These are phyloP conservation scores for Neurospora tetrasperma DNA, from an alignment of 495 filamentous ascomycete genomes.

Conservation along the genomic window DNA sequence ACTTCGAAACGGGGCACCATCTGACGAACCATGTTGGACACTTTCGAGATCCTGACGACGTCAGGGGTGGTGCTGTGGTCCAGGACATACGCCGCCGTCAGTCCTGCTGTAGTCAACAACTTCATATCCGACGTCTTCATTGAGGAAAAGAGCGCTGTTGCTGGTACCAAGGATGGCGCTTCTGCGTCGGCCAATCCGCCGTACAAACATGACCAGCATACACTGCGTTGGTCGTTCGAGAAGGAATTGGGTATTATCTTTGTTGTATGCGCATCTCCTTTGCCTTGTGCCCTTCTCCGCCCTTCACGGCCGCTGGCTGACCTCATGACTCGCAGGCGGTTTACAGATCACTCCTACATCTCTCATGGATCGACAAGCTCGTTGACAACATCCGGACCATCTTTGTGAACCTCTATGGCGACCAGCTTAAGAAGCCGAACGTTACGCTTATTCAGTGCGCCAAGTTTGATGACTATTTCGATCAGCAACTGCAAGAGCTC, in stretches of 20 bases:
- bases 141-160: conserved; percentile 67
- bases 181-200: conserved; percentile 52
- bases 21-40: conserved; percentile 62
- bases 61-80: conserved; percentile 98
- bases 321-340: conserved; percentile 59
- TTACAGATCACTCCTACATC: conserved; percentile 87
- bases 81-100: conserved; percentile 68
- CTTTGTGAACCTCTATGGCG: conserved; percentile 79
- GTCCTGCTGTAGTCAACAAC: conserved; percentile 76
- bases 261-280: conserved; percentile 53
- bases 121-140: conserved; percentile 96
- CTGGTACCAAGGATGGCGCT: conserved; percentile 45
- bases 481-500: conserved; percentile 79
- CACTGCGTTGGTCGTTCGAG: conserved; percentile 80
- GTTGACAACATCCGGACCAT: conserved; percentile 87
- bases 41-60: conserved; percentile 90
- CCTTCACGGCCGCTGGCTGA: conserved; percentile 7
- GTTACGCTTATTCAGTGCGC: conserved; percentile 64
- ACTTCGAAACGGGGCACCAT: background rate
- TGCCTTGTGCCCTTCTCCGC: background rate
- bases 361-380: conserved; percentile 95
- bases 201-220: conserved; percentile 90
- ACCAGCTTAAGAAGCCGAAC: conserved; percentile 73
- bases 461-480: conserved; percentile 85
- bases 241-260: conserved; percentile 94